Evolutionary conservation across 2,329 filamentous ascomycete species (phyloP), one percentile per base, ranked within the genome.

Genomic region (Ophiostoma piceae): DNA sequence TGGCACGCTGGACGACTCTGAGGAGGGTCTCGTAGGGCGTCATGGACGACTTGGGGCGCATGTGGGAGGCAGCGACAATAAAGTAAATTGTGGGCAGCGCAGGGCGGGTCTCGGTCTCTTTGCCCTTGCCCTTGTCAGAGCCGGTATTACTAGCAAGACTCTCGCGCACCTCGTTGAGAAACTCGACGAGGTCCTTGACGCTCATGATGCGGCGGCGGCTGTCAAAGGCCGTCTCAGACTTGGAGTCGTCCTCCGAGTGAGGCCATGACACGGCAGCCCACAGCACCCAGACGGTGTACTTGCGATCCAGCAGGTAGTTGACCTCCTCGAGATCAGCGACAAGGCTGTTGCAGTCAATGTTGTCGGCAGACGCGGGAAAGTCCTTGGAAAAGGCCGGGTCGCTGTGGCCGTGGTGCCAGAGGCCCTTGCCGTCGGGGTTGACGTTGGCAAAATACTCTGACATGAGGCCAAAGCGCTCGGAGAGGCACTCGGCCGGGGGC

Each of bases 331-430:
- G 65, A 14, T 72, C 66, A 2, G 19, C 26, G 7, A 71, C 66
- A 1, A 73, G 67, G 19, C n/a, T 32, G 22, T 72, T 66, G 47
- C 71, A 72, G 69, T 74, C 71, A 19, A 74, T 68, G 68, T 74
- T 74, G 68, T 73, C 71, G n/a, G 71, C 37, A 3, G 71, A 72
- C 47, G 35, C 68, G 6, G 73, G 73, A 12, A 70, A 74, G 41
- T 65, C 72, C 6, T 65, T 60, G 22, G 39, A 14, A 29, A 37
- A 72, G 2, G 19, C 8, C 2, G 22, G 8, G 12, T 66, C 35
- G 29, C 68, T 14, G 39, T 41, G 1, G 2, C 16, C 12, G 39
- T 65, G 47, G 19, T 65, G 26, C 73, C 73, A 73, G 3, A 47
- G 7, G 14, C 60, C 11, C 32, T 16, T 35, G 51, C 6, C 11